A percentile compares a stretch with the other conserved stretches of the same genome.
phyloP scores from a whole-genome alignment of 768 basidiomycete species.

The Auriscalpium vulgare region DNA sequence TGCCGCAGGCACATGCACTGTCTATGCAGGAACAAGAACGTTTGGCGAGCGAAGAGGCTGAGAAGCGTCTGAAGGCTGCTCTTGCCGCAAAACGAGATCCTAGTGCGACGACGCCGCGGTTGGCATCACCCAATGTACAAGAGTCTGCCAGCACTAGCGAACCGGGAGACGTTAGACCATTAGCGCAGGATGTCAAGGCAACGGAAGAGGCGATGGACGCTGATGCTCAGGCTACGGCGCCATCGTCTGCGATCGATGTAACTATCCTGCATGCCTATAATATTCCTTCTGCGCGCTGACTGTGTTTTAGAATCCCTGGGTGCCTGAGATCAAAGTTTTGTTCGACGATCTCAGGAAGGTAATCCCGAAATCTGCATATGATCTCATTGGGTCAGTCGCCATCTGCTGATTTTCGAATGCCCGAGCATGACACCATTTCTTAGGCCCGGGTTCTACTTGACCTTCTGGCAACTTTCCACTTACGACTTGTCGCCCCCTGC shows the following conservation, averaged over 20 bases:
- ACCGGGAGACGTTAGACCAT: background rate
- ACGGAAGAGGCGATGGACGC: constrained; percentile 47
- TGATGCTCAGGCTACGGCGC: constrained; percentile 26
- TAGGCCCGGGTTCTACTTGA: constrained; percentile 88
- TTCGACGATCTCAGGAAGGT: constrained; percentile 74
- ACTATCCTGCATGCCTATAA: background rate
- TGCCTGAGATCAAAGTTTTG: constrained; percentile 60
- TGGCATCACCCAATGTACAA: constrained; percentile 50
- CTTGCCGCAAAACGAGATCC: constrained; percentile 75
- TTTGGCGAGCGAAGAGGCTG: constrained; percentile 63
- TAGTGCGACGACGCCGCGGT: constrained; percentile 41
- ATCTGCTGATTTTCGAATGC: constrained; percentile 2
- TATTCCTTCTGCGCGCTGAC: background rate
- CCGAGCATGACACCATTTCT: background rate
- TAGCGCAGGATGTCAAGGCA: constrained; percentile 5
- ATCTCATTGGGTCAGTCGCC: constrained; percentile 55
- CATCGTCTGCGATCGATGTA: constrained; percentile 31
- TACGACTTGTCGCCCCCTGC: constrained; percentile 81
- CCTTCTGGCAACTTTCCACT: constrained; percentile 94
- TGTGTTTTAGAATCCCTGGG: constrained; percentile 59
- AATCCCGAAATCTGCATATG: constrained; percentile 54
- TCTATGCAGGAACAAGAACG: constrained; percentile 63
- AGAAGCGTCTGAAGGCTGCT: constrained; percentile 75
- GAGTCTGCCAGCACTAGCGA: constrained; percentile 4
- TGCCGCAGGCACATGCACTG: constrained; percentile 46